These are phyloP conservation scores for Podosphaera xanthii DNA, from an alignment of 2,329 filamentous ascomycete species.

Conservation along the genomic window DNA sequence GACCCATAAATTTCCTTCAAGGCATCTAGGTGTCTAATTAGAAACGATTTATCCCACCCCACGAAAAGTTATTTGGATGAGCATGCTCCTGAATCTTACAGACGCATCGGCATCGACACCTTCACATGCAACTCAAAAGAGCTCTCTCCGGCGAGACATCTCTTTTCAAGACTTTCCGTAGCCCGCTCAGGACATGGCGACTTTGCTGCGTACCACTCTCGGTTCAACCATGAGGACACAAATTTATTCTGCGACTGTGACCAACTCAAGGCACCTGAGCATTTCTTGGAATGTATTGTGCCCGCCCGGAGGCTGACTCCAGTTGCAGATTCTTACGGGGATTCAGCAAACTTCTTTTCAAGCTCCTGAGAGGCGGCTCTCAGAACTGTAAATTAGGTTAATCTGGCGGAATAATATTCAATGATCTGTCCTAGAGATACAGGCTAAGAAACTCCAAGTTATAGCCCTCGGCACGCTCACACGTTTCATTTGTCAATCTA, in stretches of 20 bases:
- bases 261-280: background rate
- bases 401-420: background rate
- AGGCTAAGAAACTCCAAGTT: background rate
- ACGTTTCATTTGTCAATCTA: background rate
- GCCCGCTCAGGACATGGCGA: background rate
- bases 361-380: background rate
- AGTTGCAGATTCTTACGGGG: background rate
- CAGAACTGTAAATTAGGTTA: background rate
- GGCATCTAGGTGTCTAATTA: too few species aligned
- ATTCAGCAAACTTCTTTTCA: background rate
- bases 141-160: too few species aligned
- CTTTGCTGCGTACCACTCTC: background rate
- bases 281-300: background rate
- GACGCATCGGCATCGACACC: too few species aligned
- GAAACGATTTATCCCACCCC: too few species aligned
- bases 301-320: background rate
- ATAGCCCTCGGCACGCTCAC: background rate
- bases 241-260: background rate
- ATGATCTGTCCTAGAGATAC: background rate
- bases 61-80: too few species aligned
- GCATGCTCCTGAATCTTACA: too few species aligned
- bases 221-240: background rate
- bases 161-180: too few species aligned
- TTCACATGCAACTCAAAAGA: too few species aligned
- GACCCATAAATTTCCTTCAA: too few species aligned